Conservation (phyloP, 495 filamentous ascomycete species). For the Rhypophila decipiens region DNA sequence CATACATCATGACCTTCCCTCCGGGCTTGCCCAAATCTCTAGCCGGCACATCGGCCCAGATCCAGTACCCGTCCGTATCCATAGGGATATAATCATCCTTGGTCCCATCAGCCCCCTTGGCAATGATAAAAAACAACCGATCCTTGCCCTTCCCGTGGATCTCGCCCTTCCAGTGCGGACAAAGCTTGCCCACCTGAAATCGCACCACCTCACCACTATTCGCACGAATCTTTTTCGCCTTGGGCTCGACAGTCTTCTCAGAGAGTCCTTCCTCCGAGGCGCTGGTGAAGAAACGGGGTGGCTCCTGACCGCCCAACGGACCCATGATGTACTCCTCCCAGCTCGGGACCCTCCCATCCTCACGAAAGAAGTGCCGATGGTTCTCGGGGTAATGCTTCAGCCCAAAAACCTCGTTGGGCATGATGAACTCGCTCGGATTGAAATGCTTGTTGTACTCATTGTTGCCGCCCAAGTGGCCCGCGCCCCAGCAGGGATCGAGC, state of each 20-base stretch:
- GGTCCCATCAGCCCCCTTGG: constrained; percentile 60
- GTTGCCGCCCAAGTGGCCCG: constrained; percentile 51
- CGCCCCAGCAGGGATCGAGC: constrained; percentile 89
- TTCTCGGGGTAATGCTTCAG: constrained; percentile 70
- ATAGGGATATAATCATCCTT: constrained; percentile 61
- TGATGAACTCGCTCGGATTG: constrained; percentile 63
- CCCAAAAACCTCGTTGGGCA: constrained; percentile 78
- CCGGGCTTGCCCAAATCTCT: constrained; percentile 62
- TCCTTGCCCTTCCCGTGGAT: constrained; percentile 56
- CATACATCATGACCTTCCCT: constrained; percentile 55
- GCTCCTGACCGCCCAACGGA: constrained; percentile 33
- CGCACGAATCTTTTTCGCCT: constrained; percentile 50
- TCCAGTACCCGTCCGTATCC: constrained; percentile 60
- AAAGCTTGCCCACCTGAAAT: constrained; percentile 71
- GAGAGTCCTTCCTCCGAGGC: constrained; percentile 56
- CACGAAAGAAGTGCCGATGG: constrained; percentile 59
- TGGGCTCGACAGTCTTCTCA: constrained; percentile 55
- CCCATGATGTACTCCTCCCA: constrained; percentile 80
- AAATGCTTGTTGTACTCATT: constrained; percentile 61
- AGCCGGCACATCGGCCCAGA: constrained; percentile 66
- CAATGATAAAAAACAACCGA: constrained; percentile 58
- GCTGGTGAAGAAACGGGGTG: constrained; percentile 45
- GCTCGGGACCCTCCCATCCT: constrained; percentile 36
- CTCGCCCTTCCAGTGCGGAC: constrained; percentile 70
- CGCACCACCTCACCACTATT: constrained; percentile 44